These are phyloP conservation scores for Heritiera fomes DNA, from an alignment of 345 rosid genomes.

Conservation along the genomic window DNA sequence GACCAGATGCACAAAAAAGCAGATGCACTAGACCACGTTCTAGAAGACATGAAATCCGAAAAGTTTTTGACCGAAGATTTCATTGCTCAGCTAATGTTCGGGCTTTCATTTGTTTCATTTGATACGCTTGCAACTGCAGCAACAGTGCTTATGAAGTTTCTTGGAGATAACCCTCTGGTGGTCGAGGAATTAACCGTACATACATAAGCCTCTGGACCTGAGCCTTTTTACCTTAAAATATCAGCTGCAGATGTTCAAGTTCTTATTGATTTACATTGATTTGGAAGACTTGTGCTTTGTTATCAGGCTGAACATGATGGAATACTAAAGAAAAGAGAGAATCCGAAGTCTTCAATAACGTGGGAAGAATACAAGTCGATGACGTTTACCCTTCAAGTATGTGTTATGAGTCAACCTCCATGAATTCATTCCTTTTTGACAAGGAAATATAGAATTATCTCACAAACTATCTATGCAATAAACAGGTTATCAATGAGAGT, in stretches of 20 bases:
- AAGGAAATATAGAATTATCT: not conserved
- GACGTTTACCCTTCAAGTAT: constrained; percentile 39
- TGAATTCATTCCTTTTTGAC: not conserved
- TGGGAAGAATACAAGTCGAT: constrained; percentile 48
- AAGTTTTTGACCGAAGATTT: constrained; percentile 35
- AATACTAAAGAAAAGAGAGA: constrained; percentile 26
- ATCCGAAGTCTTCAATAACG: constrained; percentile 24
- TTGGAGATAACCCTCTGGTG: constrained; percentile 32
- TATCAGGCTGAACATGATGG: constrained; percentile 39
- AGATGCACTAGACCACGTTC: constrained; percentile 28
- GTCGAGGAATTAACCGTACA: constrained; percentile 27
- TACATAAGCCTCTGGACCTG: not conserved
- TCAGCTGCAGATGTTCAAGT: not conserved
- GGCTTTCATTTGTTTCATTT: constrained; percentile 21
- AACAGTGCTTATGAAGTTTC: constrained; percentile 29
- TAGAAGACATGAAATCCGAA: constrained; percentile 28
- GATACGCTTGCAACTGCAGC: constrained; percentile 25
- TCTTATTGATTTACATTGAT: not conserved
- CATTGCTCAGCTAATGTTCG: constrained; percentile 16
- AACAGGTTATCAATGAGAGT: constrained; percentile 38
- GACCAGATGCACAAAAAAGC: not conserved
- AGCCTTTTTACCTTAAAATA: not conserved
- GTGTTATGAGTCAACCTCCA: not conserved
- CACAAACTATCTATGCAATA: not conserved
- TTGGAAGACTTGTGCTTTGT: not conserved